Evolutionary conservation across 2,329 filamentous ascomycete species (phyloP).

Genomic region (Claviceps digitariae): DNA sequence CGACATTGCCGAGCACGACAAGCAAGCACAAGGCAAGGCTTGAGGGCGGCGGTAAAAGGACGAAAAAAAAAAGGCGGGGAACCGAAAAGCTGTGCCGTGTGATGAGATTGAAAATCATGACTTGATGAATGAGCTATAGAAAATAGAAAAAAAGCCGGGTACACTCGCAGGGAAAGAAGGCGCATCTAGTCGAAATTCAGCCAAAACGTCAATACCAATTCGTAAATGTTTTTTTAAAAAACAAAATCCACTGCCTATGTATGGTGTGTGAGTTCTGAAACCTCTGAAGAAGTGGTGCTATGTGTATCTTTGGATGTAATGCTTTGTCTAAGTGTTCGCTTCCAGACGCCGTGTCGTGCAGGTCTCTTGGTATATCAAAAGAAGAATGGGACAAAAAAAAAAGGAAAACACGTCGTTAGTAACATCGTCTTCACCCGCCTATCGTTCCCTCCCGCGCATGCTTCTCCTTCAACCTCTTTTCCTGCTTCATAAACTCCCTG

Average conservation of each 20-base stretch:
- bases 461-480: conserved; percentile 75
- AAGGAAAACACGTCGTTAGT: neutral
- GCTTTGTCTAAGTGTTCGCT: neutral
- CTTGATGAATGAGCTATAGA: neutral
- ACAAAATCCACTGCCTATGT: too few species aligned
- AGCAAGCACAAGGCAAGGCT: conserved; percentile 35
- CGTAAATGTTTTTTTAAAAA: neutral
- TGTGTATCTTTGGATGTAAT: neutral
- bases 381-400: neutral
- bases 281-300: neutral
- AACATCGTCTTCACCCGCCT: conserved; percentile 17
- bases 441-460: conserved; percentile 44
- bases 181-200: neutral
- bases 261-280: too few species aligned
- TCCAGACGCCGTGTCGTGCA: neutral
- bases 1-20: conserved; percentile 88
- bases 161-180: neutral
- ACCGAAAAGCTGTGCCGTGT: neutral
- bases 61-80: neutral
- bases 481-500: conserved; percentile 90
- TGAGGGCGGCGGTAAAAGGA: too few species aligned
- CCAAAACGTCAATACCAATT: neutral
- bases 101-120: neutral
- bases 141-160: neutral
- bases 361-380: neutral